phyloP scores from a whole-genome alignment of 768 basidiomycete species.

The Kwoniella sp. region DNA sequence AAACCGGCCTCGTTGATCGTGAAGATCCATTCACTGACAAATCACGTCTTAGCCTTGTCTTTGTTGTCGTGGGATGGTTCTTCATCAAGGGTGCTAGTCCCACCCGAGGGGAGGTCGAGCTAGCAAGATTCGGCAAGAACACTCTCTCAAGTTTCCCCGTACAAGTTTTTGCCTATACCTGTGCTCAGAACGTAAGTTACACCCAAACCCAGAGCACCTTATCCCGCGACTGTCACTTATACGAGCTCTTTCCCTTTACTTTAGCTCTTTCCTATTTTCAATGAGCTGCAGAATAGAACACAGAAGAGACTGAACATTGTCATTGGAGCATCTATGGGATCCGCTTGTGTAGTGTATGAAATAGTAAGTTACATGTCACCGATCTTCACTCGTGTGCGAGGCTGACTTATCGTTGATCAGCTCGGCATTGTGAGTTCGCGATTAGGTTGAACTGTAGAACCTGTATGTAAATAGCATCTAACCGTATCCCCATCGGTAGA shows the following conservation, averaged over 20 bases:
- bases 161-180: slow-evolving; percentile 58
- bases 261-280: slow-evolving; percentile 90
- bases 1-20: too few species aligned
- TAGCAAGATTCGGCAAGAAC: slow-evolving; percentile 44
- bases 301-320: slow-evolving; percentile 84
- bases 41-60: slow-evolving; percentile 40
- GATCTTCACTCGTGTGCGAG: neutral
- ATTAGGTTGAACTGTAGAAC: neutral
- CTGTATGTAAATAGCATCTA: too few species aligned
- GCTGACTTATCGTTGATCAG: slow-evolving; percentile 29
- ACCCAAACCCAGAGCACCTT: too few species aligned
- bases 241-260: neutral
- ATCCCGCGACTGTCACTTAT: too few species aligned
- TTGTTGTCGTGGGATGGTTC: slow-evolving; percentile 55
- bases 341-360: slow-evolving; percentile 80
- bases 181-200: slow-evolving; percentile 22
- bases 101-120: slow-evolving; percentile 46
- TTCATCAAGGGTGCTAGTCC: slow-evolving; percentile 45
- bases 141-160: slow-evolving; percentile 73
- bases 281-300: slow-evolving; percentile 79
- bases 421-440: slow-evolving; percentile 45
- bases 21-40: too few species aligned
- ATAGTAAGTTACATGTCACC: slow-evolving; percentile 62
- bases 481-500: slow-evolving; percentile 56
- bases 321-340: slow-evolving; percentile 82